Percentiles rank a stretch among this genome's conserved stretches.
phyloP scores from a whole-genome alignment of 305 asterid genomes.

The Solanum hybrid region DNA sequence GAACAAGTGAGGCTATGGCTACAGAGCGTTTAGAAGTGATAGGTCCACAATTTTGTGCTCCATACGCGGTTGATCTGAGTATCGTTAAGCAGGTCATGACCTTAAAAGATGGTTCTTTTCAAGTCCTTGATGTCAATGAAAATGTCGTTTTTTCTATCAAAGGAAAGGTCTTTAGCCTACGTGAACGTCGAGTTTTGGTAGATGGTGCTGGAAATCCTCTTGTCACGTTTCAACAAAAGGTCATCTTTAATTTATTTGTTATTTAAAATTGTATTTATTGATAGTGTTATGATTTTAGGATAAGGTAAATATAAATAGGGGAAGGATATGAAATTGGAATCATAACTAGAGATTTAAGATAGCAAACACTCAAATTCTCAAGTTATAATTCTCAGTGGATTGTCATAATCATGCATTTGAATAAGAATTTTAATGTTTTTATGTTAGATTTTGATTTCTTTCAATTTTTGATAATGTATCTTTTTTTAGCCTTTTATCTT shows the following conservation, averaged over 20 bases:
- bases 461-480: not conserved
- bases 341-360: not conserved
- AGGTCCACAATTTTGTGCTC: slow-evolving; percentile 12
- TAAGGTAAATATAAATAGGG: not conserved
- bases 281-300: not conserved
- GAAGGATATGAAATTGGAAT: not conserved
- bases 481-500: not conserved
- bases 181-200: slow-evolving; percentile 24
- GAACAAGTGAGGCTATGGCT: not conserved
- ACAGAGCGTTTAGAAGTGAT: slow-evolving; percentile 4
- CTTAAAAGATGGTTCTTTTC: not conserved
- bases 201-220: slow-evolving; percentile 22
- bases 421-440: not conserved
- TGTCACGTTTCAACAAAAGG: slow-evolving; percentile 27
- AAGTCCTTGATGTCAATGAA: slow-evolving; percentile 18
- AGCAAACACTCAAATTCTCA: not conserved
- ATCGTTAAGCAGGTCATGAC: slow-evolving; percentile 7
- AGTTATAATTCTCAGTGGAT: not conserved
- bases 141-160: slow-evolving; percentile 16
- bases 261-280: no score
- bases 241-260: not conserved
- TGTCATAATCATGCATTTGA: not conserved
- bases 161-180: slow-evolving; percentile 20
- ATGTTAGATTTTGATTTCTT: not conserved
- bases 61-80: slow-evolving; percentile 3